Evolutionary conservation across 441 rosid species (phyloP).

Genomic region (Adansonia madagascariensis): DNA sequence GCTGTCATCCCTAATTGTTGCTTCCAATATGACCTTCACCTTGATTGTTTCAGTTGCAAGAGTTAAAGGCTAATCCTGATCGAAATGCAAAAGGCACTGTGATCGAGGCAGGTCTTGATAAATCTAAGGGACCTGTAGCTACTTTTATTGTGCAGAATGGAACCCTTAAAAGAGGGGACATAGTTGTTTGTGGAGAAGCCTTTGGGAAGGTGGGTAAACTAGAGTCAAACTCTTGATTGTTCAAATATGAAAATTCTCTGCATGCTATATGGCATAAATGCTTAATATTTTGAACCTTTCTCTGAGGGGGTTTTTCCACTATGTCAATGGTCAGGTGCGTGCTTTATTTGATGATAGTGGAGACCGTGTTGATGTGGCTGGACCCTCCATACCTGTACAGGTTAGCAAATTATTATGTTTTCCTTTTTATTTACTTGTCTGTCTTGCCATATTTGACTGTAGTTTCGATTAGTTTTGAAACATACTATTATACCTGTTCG

Average conservation of each 20-base stretch:
- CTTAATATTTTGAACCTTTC: constrained; percentile 13
- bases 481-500: constrained; percentile 9
- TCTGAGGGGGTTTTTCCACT: constrained; percentile 7
- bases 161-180: constrained; percentile 83
- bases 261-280: constrained; percentile 30
- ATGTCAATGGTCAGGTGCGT: constrained; percentile 64
- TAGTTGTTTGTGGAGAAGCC: constrained; percentile 94
- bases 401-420: constrained; percentile 44
- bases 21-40: constrained; percentile 36
- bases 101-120: constrained; percentile 92
- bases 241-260: constrained; percentile 27
- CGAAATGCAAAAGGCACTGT: constrained; percentile 97
- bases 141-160: constrained; percentile 97
- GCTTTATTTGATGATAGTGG: constrained; percentile 91
- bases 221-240: constrained; percentile 23
- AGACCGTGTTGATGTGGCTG: constrained; percentile 80
- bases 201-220: constrained; percentile 82
- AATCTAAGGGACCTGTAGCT: constrained; percentile 90
- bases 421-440: not conserved
- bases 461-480: not conserved
- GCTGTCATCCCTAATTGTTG: not conserved
- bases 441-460: constrained; percentile 15
- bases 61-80: constrained; percentile 93
- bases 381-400: constrained; percentile 96
- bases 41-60: constrained; percentile 76